Evolutionary conservation across 192 early-diverging fungal genomes (phyloP).

Genomic region (Linnemannia schmuckeri): DNA sequence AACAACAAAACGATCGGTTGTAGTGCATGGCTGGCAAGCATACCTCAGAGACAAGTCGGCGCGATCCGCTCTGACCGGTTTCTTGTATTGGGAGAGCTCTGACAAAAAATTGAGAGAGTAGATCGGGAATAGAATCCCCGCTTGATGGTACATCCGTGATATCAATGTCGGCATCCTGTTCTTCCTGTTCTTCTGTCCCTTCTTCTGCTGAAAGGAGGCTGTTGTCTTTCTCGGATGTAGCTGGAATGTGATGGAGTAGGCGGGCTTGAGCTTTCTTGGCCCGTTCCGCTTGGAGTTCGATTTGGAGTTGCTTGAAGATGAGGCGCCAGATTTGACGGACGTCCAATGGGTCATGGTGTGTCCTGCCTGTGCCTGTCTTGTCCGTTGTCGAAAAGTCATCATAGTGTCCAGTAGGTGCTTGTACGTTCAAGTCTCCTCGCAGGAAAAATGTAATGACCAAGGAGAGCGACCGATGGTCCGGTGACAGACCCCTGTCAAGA

Average conservation of each 20-base stretch:
- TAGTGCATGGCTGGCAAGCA: background rate
- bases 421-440: conserved; percentile 25
- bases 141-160: background rate
- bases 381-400: background rate
- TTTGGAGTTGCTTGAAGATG: conserved; percentile 29
- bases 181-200: background rate
- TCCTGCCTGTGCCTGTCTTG: background rate
- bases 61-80: conserved; percentile 12
- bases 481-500: background rate
- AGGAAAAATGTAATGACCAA: conserved; percentile 40
- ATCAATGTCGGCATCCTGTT: background rate
- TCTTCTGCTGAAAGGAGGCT: background rate
- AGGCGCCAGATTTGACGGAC: conserved; percentile 30
- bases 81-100: background rate
- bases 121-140: background rate
- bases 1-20: background rate
- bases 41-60: conserved; percentile 45
- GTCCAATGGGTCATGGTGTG: conserved; percentile 13
- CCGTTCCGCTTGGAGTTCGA: conserved; percentile 22
- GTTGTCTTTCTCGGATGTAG: background rate
- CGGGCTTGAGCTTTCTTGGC: conserved; percentile 5
- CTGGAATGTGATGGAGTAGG: background rate
- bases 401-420: background rate
- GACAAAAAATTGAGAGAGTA: conserved; percentile 10
- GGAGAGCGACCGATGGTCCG: conserved; percentile 8